Evolutionary conservation across 2,329 filamentous ascomycete genomes (phyloP).

Genomic region (Didymella arachidicola): DNA sequence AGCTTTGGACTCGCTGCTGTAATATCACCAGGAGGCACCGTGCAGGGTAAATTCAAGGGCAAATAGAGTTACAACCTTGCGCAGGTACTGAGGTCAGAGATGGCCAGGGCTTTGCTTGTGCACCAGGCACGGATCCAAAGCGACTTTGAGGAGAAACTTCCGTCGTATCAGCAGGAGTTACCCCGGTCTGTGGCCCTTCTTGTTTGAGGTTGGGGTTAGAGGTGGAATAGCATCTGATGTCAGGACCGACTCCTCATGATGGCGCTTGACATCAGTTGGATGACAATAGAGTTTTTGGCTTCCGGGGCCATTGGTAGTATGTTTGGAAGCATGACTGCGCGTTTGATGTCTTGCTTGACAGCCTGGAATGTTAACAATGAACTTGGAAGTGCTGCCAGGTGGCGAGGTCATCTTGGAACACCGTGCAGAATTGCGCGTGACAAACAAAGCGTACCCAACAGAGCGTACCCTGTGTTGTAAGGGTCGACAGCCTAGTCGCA

Average conservation of each 20-base stretch:
- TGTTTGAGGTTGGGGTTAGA: conserved; percentile 1
- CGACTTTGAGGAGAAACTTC: conserved; percentile 1
- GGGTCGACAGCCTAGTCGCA: conserved; percentile 3
- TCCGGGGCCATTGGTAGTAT: conserved; percentile 1
- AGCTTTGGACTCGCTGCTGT: background rate
- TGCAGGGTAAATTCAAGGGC: background rate
- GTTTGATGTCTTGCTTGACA: conserved; percentile 2
- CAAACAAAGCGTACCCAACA: conserved; percentile 9
- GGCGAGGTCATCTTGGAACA: conserved; percentile 10
- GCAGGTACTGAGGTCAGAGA: conserved; percentile 12
- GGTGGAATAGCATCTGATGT: conserved; percentile 7
- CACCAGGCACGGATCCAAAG: conserved; percentile 2
- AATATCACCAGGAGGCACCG: background rate
- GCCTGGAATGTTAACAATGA: conserved; percentile 1
- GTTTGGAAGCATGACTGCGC: background rate
- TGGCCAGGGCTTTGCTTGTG: conserved; percentile 9
- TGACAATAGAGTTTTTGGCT: conserved; percentile 10
- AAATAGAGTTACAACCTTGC: conserved; percentile 8
- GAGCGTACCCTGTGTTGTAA: conserved; percentile 5
- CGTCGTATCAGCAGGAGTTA: conserved; percentile 2
- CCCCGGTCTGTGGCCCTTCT: background rate
- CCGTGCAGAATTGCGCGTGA: conserved; percentile 13
- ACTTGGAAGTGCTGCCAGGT: conserved; percentile 2
- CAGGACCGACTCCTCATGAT: conserved; percentile 5
- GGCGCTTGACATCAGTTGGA: conserved; percentile 15